These are phyloP conservation scores for Tulasnella sp. DNA, from an alignment of 768 basidiomycete genomes.

Conservation along the genomic window DNA sequence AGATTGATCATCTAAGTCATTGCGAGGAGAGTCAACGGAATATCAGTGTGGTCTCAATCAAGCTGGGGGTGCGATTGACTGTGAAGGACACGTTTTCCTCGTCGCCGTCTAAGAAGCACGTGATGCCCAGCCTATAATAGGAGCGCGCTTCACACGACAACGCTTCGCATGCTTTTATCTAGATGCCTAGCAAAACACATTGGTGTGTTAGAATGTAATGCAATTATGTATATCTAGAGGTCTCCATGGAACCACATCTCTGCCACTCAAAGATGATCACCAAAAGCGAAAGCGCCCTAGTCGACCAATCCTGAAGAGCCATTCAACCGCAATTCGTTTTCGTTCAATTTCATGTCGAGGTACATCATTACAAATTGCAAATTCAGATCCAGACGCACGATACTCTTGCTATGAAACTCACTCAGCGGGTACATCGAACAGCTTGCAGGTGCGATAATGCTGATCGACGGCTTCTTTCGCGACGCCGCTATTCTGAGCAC, in stretches of 20 bases:
- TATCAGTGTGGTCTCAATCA: too few relatives aligned
- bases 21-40: too few relatives aligned
- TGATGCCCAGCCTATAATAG: background rate
- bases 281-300: too few relatives aligned
- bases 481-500: background rate
- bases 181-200: too few relatives aligned
- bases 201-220: too few relatives aligned
- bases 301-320: background rate
- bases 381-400: background rate
- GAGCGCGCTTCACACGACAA: background rate
- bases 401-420: background rate
- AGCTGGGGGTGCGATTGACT: background rate
- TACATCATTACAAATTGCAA: background rate
- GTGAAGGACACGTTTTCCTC: too few relatives aligned
- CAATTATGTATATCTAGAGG: too few relatives aligned
- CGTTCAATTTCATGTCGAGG: background rate
- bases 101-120: background rate
- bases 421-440: conserved; percentile 4
- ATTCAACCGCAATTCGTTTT: background rate
- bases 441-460: background rate
- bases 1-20: too few relatives aligned
- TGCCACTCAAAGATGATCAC: too few relatives aligned
- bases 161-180: too few relatives aligned
- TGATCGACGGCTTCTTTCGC: conserved; percentile 3
- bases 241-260: too few relatives aligned